A percentile compares a stretch with the other conserved stretches of the same genome.
Conservation (phyloP, 805 yeast genomes). For the Cyberlindnera maclurae region DNA sequence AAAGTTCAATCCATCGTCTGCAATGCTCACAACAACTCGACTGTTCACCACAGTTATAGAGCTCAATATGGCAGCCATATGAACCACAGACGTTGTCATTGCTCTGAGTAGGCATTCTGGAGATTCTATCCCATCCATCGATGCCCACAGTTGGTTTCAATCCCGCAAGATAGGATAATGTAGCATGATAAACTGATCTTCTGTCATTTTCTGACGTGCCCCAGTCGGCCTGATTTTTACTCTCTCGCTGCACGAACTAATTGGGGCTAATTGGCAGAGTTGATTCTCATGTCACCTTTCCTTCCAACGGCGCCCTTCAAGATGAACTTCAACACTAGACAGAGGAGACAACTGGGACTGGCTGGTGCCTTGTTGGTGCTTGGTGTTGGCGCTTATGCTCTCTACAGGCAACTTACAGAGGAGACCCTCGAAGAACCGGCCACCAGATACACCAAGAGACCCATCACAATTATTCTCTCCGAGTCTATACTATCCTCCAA, state of each 20-base stretch:
- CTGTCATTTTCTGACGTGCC: too few relatives aligned
- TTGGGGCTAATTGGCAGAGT: too few relatives aligned
- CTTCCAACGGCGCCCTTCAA: too few relatives aligned
- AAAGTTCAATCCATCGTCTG: slow-evolving; percentile 45
- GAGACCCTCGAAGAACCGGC: background rate
- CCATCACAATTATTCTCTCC: slow-evolving; percentile 19
- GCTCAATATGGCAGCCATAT: slow-evolving; percentile 38
- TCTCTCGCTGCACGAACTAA: too few relatives aligned
- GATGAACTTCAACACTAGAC: slow-evolving; percentile 2
- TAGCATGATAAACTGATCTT: too few relatives aligned
- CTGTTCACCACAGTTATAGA: slow-evolving; percentile 35
- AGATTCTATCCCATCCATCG: slow-evolving; percentile 2
- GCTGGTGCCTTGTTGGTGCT: slow-evolving; percentile 7
- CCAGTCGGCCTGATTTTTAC: too few relatives aligned
- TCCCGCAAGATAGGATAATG: too few relatives aligned
- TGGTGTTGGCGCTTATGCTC: slow-evolving; percentile 8
- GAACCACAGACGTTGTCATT: slow-evolving; percentile 38
- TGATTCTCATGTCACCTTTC: too few relatives aligned
- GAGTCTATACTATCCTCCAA: slow-evolving; percentile 23
- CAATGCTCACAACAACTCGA: slow-evolving; percentile 35
- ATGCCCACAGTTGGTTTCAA: background rate
- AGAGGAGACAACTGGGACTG: slow-evolving; percentile 5
- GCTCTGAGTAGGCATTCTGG: slow-evolving; percentile 30
- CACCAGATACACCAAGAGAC: slow-evolving; percentile 16
- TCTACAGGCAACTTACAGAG: slow-evolving; percentile 7